phyloP scores from a whole-genome alignment of 192 early-diverging fungal species.

The Backusella westeae region DNA sequence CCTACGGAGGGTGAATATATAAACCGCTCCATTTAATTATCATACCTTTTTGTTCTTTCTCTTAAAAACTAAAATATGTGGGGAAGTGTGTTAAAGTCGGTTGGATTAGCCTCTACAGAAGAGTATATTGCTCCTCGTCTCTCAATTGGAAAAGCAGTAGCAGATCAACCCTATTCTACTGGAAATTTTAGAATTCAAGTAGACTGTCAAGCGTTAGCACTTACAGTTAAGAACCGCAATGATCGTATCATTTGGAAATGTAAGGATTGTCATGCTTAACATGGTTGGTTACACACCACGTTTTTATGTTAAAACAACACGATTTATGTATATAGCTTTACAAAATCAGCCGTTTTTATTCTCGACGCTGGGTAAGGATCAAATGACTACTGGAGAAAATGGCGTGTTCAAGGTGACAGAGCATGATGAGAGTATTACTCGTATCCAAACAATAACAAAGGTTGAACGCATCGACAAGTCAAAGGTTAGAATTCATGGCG shows the following conservation, averaged over 20 bases:
- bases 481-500: conserved; percentile 17
- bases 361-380: conserved; percentile 31
- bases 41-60: conserved; percentile 3
- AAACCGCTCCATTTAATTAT: not conserved
- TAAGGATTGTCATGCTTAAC: conserved; percentile 7
- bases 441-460: conserved; percentile 32
- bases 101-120: conserved; percentile 21
- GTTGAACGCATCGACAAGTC: conserved; percentile 3
- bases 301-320: not conserved
- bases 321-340: conserved; percentile 20
- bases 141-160: conserved; percentile 29
- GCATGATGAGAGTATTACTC: conserved; percentile 29
- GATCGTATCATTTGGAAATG: conserved; percentile 31
- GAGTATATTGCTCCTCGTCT: conserved; percentile 27
- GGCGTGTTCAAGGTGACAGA: conserved; percentile 37
- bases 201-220: conserved; percentile 5
- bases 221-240: conserved; percentile 20
- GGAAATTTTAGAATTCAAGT: conserved; percentile 24
- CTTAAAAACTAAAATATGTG: conserved; percentile 8
- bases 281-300: conserved; percentile 2
- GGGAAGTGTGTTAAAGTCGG: conserved; percentile 16
- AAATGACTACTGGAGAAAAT: conserved; percentile 22
- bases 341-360: conserved; percentile 35
- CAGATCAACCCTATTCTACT: conserved; percentile 17
- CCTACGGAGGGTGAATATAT: not conserved